These are phyloP conservation scores for Phyllosticta citriasiana DNA, from an alignment of 2,329 filamentous ascomycete species.

Conservation along the genomic window DNA sequence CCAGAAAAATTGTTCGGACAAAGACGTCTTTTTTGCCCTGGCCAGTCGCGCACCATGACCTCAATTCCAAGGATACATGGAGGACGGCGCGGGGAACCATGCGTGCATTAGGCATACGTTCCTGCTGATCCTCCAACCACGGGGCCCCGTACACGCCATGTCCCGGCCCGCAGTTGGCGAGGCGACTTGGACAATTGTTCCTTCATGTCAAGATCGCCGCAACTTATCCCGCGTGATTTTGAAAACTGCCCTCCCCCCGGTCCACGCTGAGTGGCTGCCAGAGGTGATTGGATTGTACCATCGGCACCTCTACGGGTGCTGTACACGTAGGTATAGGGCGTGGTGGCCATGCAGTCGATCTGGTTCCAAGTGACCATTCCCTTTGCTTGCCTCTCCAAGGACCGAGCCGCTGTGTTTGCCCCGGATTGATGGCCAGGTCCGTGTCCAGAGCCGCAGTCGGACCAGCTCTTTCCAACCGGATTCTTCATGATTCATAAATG, in stretches of 20 bases:
- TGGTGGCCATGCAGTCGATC: not conserved
- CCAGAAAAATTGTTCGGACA: not conserved
- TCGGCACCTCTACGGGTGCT: not conserved
- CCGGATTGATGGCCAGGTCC: not conserved
- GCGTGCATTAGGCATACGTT: slow-evolving; percentile 3
- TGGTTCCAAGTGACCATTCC: not conserved
- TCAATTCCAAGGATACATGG: slow-evolving; percentile 3
- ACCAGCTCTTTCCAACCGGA: not conserved
- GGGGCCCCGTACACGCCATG: not conserved
- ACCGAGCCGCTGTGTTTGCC: not conserved
- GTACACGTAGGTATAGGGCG: not conserved
- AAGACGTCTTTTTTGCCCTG: not conserved
- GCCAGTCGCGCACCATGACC: slow-evolving; percentile 3
- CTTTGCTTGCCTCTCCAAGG: not conserved
- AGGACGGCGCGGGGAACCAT: not conserved
- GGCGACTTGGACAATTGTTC: not conserved
- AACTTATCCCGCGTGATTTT: not conserved
- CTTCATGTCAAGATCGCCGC: not conserved
- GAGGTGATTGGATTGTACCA: not conserved
- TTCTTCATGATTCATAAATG: not conserved
- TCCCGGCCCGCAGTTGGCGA: not conserved
- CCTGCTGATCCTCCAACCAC: slow-evolving; percentile 8
- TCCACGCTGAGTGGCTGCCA: not conserved
- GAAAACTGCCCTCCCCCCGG: not conserved
- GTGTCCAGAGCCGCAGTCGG: not conserved